Percentiles rank a stretch among this genome's conserved stretches.
These are phyloP conservation scores for Aspergillus ustus DNA, from an alignment of 2,329 filamentous ascomycete genomes.

Conservation along the genomic window DNA sequence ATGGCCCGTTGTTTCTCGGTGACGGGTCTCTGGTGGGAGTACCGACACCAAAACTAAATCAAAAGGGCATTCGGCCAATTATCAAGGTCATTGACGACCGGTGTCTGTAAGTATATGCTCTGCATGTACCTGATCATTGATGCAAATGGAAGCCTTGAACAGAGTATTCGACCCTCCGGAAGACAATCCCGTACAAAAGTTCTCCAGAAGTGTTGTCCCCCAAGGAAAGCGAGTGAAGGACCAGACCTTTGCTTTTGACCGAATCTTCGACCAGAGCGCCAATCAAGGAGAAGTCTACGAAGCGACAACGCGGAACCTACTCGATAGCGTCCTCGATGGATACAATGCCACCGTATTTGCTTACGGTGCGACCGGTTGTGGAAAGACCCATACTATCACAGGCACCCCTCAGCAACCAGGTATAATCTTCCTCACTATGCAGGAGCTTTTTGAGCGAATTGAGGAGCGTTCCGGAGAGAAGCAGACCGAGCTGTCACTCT, in stretches of 20 bases:
- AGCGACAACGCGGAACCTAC: constrained; percentile 81
- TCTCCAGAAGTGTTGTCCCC: constrained; percentile 79
- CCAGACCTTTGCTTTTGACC: constrained; percentile 95
- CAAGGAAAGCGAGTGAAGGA: constrained; percentile 93
- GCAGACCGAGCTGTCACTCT: constrained; percentile 85
- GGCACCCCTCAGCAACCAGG: constrained; percentile 91
- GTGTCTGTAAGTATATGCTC: constrained; percentile 73
- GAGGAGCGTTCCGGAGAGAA: constrained; percentile 85
- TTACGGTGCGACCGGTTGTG: constrained; percentile 95
- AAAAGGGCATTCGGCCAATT: constrained; percentile 85
- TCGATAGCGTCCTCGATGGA: constrained; percentile 93
- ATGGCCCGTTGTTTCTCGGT: constrained; percentile 89
- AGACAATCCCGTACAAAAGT: constrained; percentile 87
- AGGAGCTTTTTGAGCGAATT: constrained; percentile 97
- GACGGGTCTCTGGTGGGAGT: constrained; percentile 91
- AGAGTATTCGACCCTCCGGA: constrained; percentile 98
- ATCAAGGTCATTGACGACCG: constrained; percentile 97
- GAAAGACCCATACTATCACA: constrained; percentile 97
- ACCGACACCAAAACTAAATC: constrained; percentile 80
- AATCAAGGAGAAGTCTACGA: constrained; percentile 95
- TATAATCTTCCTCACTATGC: constrained; percentile 99
- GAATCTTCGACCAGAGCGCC: constrained; percentile 94
- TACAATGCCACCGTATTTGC: constrained; percentile 99
- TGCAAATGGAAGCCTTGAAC: constrained; percentile 21
- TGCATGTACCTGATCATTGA: neutral